phyloP scores from a whole-genome alignment of 306 rosid genomes.

The Carpinus fangiana region DNA sequence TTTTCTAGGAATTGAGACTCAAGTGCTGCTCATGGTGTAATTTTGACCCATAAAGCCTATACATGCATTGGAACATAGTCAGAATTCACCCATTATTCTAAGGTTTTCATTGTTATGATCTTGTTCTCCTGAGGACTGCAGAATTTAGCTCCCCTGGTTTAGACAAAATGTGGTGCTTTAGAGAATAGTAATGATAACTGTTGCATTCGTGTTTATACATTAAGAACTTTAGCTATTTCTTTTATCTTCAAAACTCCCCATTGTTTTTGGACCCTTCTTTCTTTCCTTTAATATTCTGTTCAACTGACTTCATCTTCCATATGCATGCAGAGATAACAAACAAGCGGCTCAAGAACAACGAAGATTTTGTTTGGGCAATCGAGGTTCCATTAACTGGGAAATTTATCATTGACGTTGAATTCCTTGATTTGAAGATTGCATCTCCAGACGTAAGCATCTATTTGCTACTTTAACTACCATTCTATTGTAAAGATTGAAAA shows the following conservation, averaged over 20 bases:
- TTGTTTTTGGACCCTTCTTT: neutral
- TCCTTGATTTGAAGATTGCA: conserved; percentile 83
- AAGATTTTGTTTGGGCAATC: conserved; percentile 89
- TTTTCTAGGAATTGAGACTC: neutral
- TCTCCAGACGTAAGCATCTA: conserved; percentile 55
- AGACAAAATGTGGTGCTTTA: neutral
- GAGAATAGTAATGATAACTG: neutral
- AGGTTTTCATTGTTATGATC: neutral
- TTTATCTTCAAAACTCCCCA: conserved; percentile 4
- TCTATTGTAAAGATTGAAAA: conserved; percentile 14
- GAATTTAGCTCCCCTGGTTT: neutral
- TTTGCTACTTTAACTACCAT: neutral
- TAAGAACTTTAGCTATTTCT: neutral
- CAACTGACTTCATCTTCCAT: conserved; percentile 9
- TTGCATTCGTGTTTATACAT: neutral
- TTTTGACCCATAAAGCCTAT: neutral
- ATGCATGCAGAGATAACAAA: conserved; percentile 65
- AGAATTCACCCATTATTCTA: neutral
- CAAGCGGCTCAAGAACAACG: conserved; percentile 73
- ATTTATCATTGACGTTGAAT: conserved; percentile 91
- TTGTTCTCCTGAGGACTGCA: neutral
- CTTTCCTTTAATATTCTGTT: neutral
- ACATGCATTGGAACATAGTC: neutral
- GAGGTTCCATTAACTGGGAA: conserved; percentile 95
- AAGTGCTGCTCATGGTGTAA: neutral